A percentile compares a stretch with the other conserved stretches of the same genome.
Conservation (phyloP, 495 filamentous ascomycete species). For the Aspergillus haitiensis region DNA sequence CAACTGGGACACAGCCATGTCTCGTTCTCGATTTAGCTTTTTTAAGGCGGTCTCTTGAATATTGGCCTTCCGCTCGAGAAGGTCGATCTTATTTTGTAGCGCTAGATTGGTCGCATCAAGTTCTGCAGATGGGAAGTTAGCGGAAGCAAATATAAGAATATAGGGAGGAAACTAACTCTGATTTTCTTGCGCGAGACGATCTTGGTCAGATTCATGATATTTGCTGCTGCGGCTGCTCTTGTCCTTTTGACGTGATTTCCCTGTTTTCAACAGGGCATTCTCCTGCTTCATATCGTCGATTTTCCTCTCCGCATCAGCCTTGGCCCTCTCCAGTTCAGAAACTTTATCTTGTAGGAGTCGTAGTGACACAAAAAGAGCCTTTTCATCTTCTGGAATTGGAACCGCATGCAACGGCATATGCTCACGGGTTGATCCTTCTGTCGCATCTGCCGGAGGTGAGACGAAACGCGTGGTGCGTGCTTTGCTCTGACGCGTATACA, state of each 20-base stretch:
- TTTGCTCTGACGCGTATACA: conserved; percentile 54
- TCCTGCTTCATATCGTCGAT: conserved; percentile 58
- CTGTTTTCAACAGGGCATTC: conserved; percentile 53
- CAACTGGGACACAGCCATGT: conserved; percentile 63
- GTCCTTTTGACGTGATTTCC: conserved; percentile 46
- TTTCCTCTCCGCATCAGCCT: conserved; percentile 56
- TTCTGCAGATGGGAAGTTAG: conserved; percentile 38
- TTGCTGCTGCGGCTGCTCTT: conserved; percentile 42
- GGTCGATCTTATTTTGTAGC: conserved; percentile 58
- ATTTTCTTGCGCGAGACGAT: conserved; percentile 49
- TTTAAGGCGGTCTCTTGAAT: conserved; percentile 60
- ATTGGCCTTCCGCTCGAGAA: conserved; percentile 57
- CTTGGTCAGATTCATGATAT: conserved; percentile 43
- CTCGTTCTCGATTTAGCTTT: conserved; percentile 62
- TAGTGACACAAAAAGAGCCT: conserved; percentile 66
- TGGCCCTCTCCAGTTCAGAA: conserved; percentile 57
- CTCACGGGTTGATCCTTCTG: conserved; percentile 42
- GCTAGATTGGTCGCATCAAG: conserved; percentile 59
- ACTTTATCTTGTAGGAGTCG: conserved; percentile 68
- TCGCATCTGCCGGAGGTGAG: conserved; percentile 43
- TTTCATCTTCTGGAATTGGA: conserved; percentile 68
- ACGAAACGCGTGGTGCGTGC: conserved; percentile 58
- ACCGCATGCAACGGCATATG: conserved; percentile 59
- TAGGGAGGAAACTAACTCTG: conserved; percentile 46
- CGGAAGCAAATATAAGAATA: background rate